Evolutionary conservation across 2,329 filamentous ascomycete species (phyloP), one percentile per base, ranked within the genome.

Genomic region (Penicillium sp.): DNA sequence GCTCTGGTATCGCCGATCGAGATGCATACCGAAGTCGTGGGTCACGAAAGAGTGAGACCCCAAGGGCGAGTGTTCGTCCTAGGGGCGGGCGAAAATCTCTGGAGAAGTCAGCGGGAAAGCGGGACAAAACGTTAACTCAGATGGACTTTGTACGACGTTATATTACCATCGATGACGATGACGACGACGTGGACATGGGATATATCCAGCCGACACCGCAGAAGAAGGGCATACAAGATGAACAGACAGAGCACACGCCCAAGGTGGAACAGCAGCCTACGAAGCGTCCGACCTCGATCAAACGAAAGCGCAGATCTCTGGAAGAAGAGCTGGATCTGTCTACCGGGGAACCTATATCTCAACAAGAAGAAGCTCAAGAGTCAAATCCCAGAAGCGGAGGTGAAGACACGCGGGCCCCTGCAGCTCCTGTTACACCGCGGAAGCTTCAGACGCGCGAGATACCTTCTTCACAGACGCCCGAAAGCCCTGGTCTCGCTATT

Each of bases 391-490:
- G 39, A 25, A 34, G 41, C 31, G 18, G 37, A 4, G 18, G n/a
- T 1, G 23, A 44, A 2, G 45, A 49, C 6, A 7, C 21, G 3
- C 29, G 8, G 21, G 12, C 15, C 39, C 32, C 27, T 18, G 21
- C 38, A 27, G 38, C 32, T 13, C 71, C 69, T 32, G 51, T 61
- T 7, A 77, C 74, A 1, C 74, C 74, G 6, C 64, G 59, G 40
- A 75, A 73, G 56, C 49, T 48, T 32, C 58, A 54, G 18, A 68
- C 56, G 44, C 56, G 65, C 9, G 72, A 74, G 50, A 70, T 77
- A 51, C 74, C 73, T 6, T 77, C 74, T 4, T 76, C 74, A 7
- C 74, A 77, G 39, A 76, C 74, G 8, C 74, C 74, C 1, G 73
- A 76, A 60, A 76, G 73, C 42, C 73, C 74, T 21, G 70, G 69